A percentile compares a stretch with the other conserved stretches of the same genome.
These are phyloP conservation scores for Sugiyamaella qingdaonensis DNA, from an alignment of 805 yeast genomes.

Conservation along the genomic window DNA sequence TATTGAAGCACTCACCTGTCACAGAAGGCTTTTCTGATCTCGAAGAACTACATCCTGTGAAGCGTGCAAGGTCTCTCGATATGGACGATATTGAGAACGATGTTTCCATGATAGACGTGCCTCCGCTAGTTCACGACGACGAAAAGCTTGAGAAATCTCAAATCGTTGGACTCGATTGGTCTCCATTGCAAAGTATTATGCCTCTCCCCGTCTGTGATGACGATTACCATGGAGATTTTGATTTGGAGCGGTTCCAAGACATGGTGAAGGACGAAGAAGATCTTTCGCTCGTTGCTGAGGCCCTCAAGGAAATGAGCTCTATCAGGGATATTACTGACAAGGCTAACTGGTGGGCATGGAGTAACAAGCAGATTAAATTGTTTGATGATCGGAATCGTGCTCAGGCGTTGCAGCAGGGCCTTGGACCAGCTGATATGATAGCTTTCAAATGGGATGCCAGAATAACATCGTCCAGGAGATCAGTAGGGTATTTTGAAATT, in stretches of 20 bases:
- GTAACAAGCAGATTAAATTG: conserved; percentile 36
- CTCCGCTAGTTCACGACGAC: conserved; percentile 20
- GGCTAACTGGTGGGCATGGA: conserved; percentile 66
- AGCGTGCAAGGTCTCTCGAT: neutral
- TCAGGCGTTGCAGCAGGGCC: conserved; percentile 15
- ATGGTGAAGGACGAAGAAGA: conserved; percentile 75
- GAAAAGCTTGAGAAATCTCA: conserved; percentile 25
- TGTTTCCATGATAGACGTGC: conserved; percentile 13
- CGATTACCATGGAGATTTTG: conserved; percentile 31
- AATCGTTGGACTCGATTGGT: conserved; percentile 25
- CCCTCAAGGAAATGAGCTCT: conserved; percentile 33
- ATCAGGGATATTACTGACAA: conserved; percentile 31
- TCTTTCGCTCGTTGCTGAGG: conserved; percentile 46
- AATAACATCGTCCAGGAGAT: neutral
- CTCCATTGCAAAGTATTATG: conserved; percentile 43
- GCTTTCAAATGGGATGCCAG: neutral
- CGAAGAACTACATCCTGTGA: conserved; percentile 19
- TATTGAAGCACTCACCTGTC: neutral
- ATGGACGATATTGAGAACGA: conserved; percentile 7
- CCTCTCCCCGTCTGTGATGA: conserved; percentile 58
- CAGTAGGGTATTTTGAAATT: conserved; percentile 54
- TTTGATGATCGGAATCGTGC: conserved; percentile 8
- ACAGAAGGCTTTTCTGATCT: conserved; percentile 47
- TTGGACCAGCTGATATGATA: conserved; percentile 44
- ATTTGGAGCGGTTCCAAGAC: conserved; percentile 48